Evolutionary conservation across 1,284 basidiomycete genomes (phyloP).

Genomic region (Pyrrhoderma lamaoense): DNA sequence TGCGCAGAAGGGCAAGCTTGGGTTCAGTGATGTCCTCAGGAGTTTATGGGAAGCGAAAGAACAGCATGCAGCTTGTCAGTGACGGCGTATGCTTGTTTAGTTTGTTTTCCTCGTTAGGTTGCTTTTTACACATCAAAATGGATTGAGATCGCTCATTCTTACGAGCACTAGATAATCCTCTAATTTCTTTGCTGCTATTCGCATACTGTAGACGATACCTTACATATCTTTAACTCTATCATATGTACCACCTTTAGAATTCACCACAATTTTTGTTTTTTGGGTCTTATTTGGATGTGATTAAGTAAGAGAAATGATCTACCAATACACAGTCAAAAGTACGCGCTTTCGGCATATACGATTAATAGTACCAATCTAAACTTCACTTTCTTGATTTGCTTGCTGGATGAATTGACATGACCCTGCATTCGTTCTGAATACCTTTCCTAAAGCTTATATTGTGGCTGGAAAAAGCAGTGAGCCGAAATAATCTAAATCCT

Average conservation of each 20-base stretch:
- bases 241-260: slow-evolving; percentile 6
- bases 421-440: too few species aligned
- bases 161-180: background rate
- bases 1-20: slow-evolving; percentile 77
- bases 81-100: background rate
- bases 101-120: background rate
- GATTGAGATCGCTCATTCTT: background rate
- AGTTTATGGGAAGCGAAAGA: slow-evolving; percentile 60
- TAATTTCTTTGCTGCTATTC: background rate
- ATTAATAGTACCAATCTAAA: too few species aligned
- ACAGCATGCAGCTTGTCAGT: slow-evolving; percentile 10
- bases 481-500: too few species aligned
- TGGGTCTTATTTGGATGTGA: too few species aligned
- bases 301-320: too few species aligned
- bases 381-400: too few species aligned
- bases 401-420: too few species aligned
- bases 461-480: too few species aligned
- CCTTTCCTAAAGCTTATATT: too few species aligned
- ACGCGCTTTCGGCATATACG: too few species aligned
- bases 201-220: slow-evolving; percentile 7
- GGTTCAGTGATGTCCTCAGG: slow-evolving; percentile 80
- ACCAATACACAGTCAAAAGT: too few species aligned
- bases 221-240: slow-evolving; percentile 10
- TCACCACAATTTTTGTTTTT: too few species aligned
- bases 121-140: slow-evolving; percentile 7